Conservation (phyloP, 768 basidiomycete species). For the Mycena indigotica region DNA sequence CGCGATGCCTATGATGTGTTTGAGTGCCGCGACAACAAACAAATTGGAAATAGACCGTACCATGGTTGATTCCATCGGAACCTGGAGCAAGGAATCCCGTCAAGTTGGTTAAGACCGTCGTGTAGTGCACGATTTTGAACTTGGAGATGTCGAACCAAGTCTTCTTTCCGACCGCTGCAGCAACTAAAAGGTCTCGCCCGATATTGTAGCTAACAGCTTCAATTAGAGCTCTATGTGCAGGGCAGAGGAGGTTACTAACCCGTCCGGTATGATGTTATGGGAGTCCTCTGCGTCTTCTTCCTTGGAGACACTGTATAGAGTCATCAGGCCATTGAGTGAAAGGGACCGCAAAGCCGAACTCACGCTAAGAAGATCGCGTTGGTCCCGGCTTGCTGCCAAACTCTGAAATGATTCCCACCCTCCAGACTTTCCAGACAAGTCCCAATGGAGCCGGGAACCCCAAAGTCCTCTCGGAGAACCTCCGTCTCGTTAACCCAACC, state of each 20-base stretch:
- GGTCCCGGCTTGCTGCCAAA: conserved; percentile 47
- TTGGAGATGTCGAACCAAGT: conserved; percentile 29
- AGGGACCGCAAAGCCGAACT: conserved; percentile 22
- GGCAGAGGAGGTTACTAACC: too few relatives aligned
- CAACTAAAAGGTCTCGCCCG: conserved; percentile 45
- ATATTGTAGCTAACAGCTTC: conserved; percentile 52
- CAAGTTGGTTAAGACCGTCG: conserved; percentile 35
- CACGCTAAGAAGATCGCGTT: conserved; percentile 50
- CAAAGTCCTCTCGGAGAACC: conserved; percentile 49
- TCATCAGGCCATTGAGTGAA: neutral
- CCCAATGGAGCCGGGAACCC: conserved; percentile 31
- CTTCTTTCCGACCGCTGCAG: conserved; percentile 34
- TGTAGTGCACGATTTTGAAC: conserved; percentile 29
- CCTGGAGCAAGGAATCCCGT: conserved; percentile 46
- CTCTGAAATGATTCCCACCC: conserved; percentile 52
- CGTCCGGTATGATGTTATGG: conserved; percentile 44
- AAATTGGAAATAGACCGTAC: conserved; percentile 28
- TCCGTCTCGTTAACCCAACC: conserved; percentile 45
- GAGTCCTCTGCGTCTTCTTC: conserved; percentile 39
- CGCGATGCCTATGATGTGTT: conserved; percentile 42
- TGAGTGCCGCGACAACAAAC: neutral
- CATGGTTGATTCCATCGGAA: conserved; percentile 45
- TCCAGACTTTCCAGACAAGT: conserved; percentile 48
- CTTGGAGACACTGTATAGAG: conserved; percentile 40
- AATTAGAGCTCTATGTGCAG: too few relatives aligned